Conservation (phyloP, 2,329 filamentous ascomycete genomes). For the Blastomyces percursus region DNA sequence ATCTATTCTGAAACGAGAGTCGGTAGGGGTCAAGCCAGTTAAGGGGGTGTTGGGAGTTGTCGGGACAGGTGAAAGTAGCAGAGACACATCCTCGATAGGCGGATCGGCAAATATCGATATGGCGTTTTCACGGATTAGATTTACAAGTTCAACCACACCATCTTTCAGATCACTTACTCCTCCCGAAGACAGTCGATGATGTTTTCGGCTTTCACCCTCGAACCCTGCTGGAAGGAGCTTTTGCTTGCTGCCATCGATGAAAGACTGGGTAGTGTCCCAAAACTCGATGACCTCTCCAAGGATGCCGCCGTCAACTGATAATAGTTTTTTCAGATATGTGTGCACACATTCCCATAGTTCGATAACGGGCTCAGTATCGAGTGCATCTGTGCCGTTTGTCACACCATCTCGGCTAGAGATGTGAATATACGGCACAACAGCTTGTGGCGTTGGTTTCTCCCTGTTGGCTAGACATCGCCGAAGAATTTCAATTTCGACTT, state of each 20-base stretch:
- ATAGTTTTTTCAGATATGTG: constrained; percentile 58
- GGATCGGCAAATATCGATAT: constrained; percentile 74
- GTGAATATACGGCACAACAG: constrained; percentile 64
- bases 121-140: constrained; percentile 67
- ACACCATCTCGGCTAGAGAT: constrained; percentile 57
- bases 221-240: constrained; percentile 66
- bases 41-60: constrained; percentile 57
- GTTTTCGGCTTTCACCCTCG: constrained; percentile 66
- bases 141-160: constrained; percentile 70
- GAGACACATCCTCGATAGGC: constrained; percentile 81
- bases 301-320: constrained; percentile 65
- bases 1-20: constrained; percentile 71
- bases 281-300: constrained; percentile 86
- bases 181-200: constrained; percentile 67
- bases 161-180: constrained; percentile 62
- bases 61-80: constrained; percentile 69
- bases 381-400: constrained; percentile 49
- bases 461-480: constrained; percentile 65
- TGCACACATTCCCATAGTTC: constrained; percentile 90
- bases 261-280: constrained; percentile 84
- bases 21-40: constrained; percentile 44
- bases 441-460: constrained; percentile 58
- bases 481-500: constrained; percentile 84
- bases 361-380: constrained; percentile 71
- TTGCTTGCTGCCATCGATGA: constrained; percentile 78